These are phyloP conservation scores for Cyclanthera cordifolia DNA, from an alignment of 306 rosid genomes.

Conservation along the genomic window DNA sequence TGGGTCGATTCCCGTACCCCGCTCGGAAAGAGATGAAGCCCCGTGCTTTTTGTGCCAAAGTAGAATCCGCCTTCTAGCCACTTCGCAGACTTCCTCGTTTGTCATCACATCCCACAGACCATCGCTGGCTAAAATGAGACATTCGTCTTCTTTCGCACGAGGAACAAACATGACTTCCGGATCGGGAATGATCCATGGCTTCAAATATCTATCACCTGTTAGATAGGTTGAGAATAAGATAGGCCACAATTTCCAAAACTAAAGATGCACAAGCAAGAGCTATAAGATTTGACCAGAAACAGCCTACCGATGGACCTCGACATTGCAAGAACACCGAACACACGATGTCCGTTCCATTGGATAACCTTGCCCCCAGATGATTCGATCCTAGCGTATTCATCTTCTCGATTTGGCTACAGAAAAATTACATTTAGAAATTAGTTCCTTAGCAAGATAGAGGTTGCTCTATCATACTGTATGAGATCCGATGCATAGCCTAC, in stretches of 20 bases:
- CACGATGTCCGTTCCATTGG: slow-evolving; percentile 51
- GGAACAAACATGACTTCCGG: slow-evolving; percentile 41
- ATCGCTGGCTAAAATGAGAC: slow-evolving; percentile 46
- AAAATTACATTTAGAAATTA: slow-evolving; percentile 4
- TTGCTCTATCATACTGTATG: background rate
- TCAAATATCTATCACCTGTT: slow-evolving; percentile 46
- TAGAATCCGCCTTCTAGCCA: slow-evolving; percentile 37
- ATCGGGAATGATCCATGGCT: slow-evolving; percentile 52
- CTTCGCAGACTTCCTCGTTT: slow-evolving; percentile 42
- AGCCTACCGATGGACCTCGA: slow-evolving; percentile 49
- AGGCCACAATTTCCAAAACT: background rate
- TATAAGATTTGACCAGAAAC: background rate
- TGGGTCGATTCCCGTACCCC: slow-evolving; percentile 35
- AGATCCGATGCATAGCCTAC: slow-evolving; percentile 16
- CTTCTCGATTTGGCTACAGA: slow-evolving; percentile 46
- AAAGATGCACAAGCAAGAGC: background rate
- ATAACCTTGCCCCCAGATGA: slow-evolving; percentile 51
- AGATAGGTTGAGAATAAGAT: background rate
- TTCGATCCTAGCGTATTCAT: slow-evolving; percentile 43
- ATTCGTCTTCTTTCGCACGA: slow-evolving; percentile 44
- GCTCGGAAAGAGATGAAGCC: slow-evolving; percentile 15
- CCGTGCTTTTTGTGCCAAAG: slow-evolving; percentile 50
- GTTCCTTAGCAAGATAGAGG: slow-evolving; percentile 1
- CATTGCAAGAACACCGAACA: slow-evolving; percentile 51
- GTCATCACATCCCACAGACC: slow-evolving; percentile 56